Evolutionary conservation across 305 asterid species (phyloP).

Genomic region (Rubia tinctorum): DNA sequence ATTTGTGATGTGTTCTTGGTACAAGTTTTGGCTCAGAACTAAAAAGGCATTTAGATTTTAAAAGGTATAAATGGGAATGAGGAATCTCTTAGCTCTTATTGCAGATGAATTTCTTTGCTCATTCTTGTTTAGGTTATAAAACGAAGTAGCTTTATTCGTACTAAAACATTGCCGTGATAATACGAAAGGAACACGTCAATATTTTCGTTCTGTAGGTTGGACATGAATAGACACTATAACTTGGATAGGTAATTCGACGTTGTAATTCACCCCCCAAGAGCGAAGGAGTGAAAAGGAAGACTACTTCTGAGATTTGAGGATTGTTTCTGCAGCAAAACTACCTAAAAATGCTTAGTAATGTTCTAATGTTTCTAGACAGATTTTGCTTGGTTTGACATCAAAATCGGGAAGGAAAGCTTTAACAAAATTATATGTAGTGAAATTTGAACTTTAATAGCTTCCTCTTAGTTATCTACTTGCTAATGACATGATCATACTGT

Average conservation of each 20-base stretch:
- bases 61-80: not conserved
- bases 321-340: not conserved
- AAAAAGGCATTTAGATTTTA: not conserved
- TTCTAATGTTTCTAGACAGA: not conserved
- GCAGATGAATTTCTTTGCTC: not conserved
- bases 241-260: not conserved
- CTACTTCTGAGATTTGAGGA: not conserved
- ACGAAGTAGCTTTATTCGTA: too few species aligned
- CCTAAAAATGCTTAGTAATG: not conserved
- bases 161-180: too few species aligned
- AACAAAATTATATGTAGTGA: not conserved
- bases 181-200: too few species aligned
- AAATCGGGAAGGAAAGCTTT: too few species aligned
- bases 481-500: not conserved
- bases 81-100: not conserved
- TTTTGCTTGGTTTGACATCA: not conserved
- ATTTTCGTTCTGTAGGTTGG: too few species aligned
- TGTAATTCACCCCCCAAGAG: too few species aligned
- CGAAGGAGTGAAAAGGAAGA: not conserved
- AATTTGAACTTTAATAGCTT: not conserved
- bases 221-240: not conserved
- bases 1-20: not conserved
- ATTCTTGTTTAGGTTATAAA: too few species aligned
- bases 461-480: not conserved
- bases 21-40: not conserved